Evolutionary conservation across 2,329 filamentous ascomycete genomes (phyloP), one percentile per base, ranked within the genome.

Genomic region (Fusarium tanahbumbuense): DNA sequence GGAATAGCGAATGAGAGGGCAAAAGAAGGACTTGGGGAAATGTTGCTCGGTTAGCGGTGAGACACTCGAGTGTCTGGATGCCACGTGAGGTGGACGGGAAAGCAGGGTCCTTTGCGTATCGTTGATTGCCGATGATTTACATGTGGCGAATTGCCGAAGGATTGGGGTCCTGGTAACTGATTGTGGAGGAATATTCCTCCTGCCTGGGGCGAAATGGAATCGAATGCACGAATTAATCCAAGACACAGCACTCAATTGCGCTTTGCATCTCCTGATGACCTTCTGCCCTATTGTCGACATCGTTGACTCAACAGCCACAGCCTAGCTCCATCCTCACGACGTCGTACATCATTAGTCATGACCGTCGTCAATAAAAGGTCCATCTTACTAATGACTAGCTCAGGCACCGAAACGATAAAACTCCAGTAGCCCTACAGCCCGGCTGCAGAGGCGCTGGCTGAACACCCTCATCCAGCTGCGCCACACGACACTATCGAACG

Each of bases 401-500:
- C 23, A 60, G 53, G 41, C 1, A 60, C 57, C 16, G 25, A 61
- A 63, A 37, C 58, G 34, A 28, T 65, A 60, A n/a, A 32, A 15
- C 10, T 30, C 16, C 54, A 46, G 60, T 65, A 65, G 60, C 42
- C 25, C 34, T 27, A 65, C 3, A 13, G 13, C 7, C 30, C 34
- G 62, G 13, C 60, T 16, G 15, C 18, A 44, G 34, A 48, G 62
- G 42, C 54, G 47, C 37, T 42, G 62, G 62, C 62, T 65, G 62
- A 60, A 42, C 10, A 40, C n/a, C 32, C 54, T 54, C 12, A 60
- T 54, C 28, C 6, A 37, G 34, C 11, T 32, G 53, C 60, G 54
- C 60, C 60, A 65, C 42, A 60, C 0, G 12, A 5, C 23, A 49
- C 62, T 65, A 65, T 65, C 20, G 46, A 65, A 65, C 34, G 47